Conservation (phyloP, 2,329 filamentous ascomycete species). For the Dryadomyces quercivorus region DNA sequence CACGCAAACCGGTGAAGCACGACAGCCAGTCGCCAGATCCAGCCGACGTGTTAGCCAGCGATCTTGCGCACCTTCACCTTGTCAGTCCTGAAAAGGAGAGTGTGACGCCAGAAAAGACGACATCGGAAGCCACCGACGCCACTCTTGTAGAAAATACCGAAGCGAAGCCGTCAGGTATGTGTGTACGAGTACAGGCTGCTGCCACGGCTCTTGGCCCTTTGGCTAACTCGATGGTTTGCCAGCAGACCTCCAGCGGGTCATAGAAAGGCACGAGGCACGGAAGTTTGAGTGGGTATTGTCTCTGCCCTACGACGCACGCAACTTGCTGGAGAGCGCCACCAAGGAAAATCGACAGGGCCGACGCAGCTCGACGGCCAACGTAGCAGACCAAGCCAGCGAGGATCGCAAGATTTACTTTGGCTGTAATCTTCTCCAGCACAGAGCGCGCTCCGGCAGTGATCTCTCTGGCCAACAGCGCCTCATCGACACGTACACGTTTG, state of each 20-base stretch:
- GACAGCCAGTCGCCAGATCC: neutral
- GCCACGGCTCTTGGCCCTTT: too few species aligned
- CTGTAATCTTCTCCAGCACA: slow-evolving; percentile 37
- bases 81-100: slow-evolving; percentile 6
- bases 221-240: too few species aligned
- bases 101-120: neutral
- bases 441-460: slow-evolving; percentile 15
- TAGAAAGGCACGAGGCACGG: slow-evolving; percentile 29
- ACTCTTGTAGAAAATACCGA: neutral
- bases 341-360: slow-evolving; percentile 4
- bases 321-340: neutral
- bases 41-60: slow-evolving; percentile 19
- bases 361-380: slow-evolving; percentile 3
- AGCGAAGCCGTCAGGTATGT: neutral
- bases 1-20: neutral
- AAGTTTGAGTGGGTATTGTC: slow-evolving; percentile 38
- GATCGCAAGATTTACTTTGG: slow-evolving; percentile 30
- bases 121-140: neutral
- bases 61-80: slow-evolving; percentile 22
- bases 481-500: slow-evolving; percentile 30
- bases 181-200: neutral
- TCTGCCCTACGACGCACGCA: slow-evolving; percentile 16
- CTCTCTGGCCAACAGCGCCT: slow-evolving; percentile 12
- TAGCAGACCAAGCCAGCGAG: slow-evolving; percentile 4
- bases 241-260: slow-evolving; percentile 2